phyloP scores from a whole-genome alignment of 1,284 basidiomycete species.

The Malassezia nana region DNA sequence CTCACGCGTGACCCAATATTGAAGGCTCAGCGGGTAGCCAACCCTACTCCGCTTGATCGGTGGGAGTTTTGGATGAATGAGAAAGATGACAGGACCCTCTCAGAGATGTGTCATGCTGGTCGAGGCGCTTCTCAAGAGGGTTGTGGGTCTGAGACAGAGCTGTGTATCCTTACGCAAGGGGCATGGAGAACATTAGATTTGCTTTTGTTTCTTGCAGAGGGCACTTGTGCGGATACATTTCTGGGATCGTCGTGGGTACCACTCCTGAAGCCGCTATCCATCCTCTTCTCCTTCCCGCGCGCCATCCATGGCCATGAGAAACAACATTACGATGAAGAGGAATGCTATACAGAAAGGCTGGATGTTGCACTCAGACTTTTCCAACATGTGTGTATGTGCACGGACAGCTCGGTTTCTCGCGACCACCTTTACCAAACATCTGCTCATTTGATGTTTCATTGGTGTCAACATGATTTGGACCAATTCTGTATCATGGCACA shows the following conservation, averaged over 20 bases:
- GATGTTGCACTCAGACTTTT: neutral
- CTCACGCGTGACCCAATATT: neutral
- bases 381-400: neutral
- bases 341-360: neutral
- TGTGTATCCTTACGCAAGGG: constrained; percentile 3
- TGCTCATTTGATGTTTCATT: neutral
- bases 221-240: neutral
- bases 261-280: neutral
- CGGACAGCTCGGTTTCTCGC: neutral
- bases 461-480: neutral
- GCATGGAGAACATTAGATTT: constrained; percentile 11
- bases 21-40: neutral
- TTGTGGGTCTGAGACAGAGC: neutral
- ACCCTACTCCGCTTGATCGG: neutral
- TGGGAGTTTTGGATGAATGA: constrained; percentile 5
- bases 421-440: neutral
- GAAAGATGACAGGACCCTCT: neutral
- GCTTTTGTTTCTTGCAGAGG: neutral
- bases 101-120: neutral
- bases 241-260: neutral
- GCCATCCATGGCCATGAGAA: neutral
- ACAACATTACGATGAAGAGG: neutral
- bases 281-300: neutral
- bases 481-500: neutral
- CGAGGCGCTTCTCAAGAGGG: neutral